Evolutionary conservation across 1,284 basidiomycete species (phyloP).

Genomic region (Moesziomyces sp.): DNA sequence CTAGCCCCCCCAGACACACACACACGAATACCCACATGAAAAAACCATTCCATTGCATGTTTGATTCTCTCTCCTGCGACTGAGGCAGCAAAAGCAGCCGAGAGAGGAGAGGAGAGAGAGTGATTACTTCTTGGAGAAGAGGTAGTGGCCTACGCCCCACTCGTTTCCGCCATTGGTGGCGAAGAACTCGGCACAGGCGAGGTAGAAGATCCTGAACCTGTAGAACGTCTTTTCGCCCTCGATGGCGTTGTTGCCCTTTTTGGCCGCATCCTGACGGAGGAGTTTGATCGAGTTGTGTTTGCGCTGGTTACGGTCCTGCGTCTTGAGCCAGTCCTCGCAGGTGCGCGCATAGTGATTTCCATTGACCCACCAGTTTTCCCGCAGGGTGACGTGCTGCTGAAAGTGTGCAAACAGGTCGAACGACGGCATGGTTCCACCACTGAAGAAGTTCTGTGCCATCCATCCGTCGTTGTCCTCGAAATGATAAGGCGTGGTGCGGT

Average conservation of each 20-base stretch:
- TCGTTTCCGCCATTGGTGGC: constrained; percentile 76
- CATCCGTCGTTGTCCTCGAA: constrained; percentile 82
- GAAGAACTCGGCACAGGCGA: constrained; percentile 81
- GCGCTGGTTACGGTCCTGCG: constrained; percentile 76
- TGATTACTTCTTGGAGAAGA: constrained; percentile 68
- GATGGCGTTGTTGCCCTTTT: constrained; percentile 62
- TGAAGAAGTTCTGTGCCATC: constrained; percentile 78
- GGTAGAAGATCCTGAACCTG: constrained; percentile 79
- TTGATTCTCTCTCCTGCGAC: too few relatives aligned
- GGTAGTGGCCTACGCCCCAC: constrained; percentile 74
- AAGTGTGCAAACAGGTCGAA: constrained; percentile 78
- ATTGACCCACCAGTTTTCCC: constrained; percentile 71
- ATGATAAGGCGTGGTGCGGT: constrained; percentile 74
- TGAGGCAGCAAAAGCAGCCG: too few relatives aligned
- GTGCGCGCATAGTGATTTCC: constrained; percentile 78
- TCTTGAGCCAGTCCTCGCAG: constrained; percentile 77
- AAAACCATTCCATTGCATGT: too few relatives aligned
- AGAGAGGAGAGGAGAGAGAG: too few relatives aligned
- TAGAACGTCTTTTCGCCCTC: constrained; percentile 77
- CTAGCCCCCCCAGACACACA: neutral
- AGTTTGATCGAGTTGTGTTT: constrained; percentile 31
- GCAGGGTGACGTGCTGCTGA: constrained; percentile 76
- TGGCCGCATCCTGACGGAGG: constrained; percentile 44
- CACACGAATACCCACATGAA: too few relatives aligned
- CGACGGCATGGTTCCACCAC: constrained; percentile 71